A percentile compares a stretch with the other conserved stretches of the same genome.
Evolutionary conservation across 2,329 filamentous ascomycete genomes (phyloP).

Genomic region (Sporothrix sp.): DNA sequence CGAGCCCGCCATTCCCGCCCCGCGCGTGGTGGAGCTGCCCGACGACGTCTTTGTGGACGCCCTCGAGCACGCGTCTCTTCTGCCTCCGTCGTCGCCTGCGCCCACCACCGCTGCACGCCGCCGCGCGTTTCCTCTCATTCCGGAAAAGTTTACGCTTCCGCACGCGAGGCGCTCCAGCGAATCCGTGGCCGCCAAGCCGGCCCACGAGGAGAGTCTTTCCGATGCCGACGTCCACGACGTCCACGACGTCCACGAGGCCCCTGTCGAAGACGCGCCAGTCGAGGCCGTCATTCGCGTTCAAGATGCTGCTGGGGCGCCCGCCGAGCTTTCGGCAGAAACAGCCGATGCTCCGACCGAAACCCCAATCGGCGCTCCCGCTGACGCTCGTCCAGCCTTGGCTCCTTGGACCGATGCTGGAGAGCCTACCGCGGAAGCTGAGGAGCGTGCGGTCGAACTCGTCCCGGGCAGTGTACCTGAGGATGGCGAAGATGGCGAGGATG

Average conservation of each 20-base stretch:
- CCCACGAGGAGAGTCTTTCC: neutral
- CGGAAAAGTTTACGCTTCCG: conserved; percentile 14
- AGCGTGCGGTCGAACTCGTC: neutral
- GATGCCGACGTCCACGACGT: neutral
- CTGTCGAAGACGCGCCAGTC: neutral
- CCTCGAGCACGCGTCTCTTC: neutral
- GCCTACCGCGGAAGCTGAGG: neutral
- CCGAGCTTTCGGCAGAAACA: no score
- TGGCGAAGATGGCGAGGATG: neutral
- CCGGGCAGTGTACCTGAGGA: neutral
- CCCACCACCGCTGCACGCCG: conserved; percentile 10
- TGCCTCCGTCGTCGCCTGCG: neutral
- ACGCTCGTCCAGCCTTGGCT: no score
- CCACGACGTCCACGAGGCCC: neutral
- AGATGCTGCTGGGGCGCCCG: neutral
- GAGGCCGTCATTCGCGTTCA: neutral
- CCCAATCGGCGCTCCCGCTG: neutral
- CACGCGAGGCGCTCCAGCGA: neutral
- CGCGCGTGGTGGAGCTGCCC: conserved; percentile 16
- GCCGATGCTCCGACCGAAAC: neutral
- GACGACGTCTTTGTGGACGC: conserved; percentile 4
- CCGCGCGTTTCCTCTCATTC: conserved; percentile 20
- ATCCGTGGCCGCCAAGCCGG: neutral
- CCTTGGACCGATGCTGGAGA: neutral
- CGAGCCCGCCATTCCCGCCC: neutral